These are phyloP conservation scores for Acacia concinna DNA, from an alignment of 331 rosid genomes.

Conservation along the genomic window DNA sequence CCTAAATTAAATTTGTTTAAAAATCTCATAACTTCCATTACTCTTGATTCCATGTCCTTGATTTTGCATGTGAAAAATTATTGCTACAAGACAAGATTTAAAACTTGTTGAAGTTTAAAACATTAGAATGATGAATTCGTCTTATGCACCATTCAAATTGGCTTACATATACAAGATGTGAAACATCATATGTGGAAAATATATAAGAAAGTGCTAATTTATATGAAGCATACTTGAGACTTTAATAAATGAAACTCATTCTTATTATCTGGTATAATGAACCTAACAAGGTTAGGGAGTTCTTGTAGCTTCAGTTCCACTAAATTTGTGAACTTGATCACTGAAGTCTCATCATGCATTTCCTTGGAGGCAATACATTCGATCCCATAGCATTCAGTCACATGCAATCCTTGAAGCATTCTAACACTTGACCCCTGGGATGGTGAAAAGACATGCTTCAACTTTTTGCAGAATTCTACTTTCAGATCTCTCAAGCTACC, in stretches of 20 bases:
- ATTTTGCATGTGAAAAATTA: background rate
- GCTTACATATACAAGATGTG: background rate
- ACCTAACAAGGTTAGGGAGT: background rate
- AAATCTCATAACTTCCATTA: background rate
- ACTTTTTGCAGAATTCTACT: slow-evolving; percentile 12
- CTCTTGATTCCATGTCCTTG: background rate
- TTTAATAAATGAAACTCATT: background rate
- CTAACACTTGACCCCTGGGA: slow-evolving; percentile 2
- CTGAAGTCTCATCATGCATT: background rate
- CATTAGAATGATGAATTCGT: background rate
- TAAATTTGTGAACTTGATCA: background rate
- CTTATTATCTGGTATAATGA: background rate
- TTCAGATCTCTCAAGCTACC: slow-evolving; percentile 11
- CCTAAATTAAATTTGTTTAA: background rate
- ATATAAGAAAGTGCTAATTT: background rate
- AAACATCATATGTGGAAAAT: background rate
- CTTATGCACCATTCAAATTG: background rate
- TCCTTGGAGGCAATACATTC: slow-evolving; percentile 11
- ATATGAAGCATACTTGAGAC: background rate
- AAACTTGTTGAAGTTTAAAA: background rate
- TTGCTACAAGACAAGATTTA: background rate
- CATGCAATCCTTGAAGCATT: slow-evolving; percentile 28
- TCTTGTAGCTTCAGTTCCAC: background rate
- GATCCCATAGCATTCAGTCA: slow-evolving; percentile 19
- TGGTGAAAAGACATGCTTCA: slow-evolving; percentile 21